phyloP scores from a whole-genome alignment of 192 early-diverging fungal species.

The Entomortierella beljakovae region DNA sequence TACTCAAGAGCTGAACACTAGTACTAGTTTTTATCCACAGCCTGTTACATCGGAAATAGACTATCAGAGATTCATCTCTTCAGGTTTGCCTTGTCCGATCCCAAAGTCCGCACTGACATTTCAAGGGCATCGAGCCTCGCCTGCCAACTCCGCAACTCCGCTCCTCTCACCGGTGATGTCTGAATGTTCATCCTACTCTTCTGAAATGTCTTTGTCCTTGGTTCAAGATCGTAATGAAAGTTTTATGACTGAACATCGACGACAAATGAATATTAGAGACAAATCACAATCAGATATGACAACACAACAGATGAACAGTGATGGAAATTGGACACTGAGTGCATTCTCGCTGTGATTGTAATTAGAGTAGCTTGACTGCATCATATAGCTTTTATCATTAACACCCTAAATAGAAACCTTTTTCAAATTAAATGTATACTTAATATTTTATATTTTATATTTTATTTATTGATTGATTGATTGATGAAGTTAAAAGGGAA shows the following conservation, averaged over 20 bases:
- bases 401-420: too few species aligned
- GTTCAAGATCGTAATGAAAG: not conserved
- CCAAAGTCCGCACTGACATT: not conserved
- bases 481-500: too few species aligned
- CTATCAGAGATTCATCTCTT: not conserved
- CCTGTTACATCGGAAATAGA: not conserved
- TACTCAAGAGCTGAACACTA: not conserved
- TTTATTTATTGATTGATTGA: conserved; percentile 1
- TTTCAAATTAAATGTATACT: too few species aligned
- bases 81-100: not conserved
- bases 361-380: too few species aligned
- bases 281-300: not conserved
- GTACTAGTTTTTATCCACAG: not conserved
- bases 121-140: not conserved
- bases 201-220: conserved; percentile 5
- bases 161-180: conserved; percentile 24
- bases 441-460: not conserved
- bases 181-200: conserved; percentile 20
- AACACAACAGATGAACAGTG: not conserved
- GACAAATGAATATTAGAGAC: too few species aligned
- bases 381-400: too few species aligned
- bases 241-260: not conserved
- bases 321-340: not conserved
- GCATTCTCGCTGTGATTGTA: too few species aligned
- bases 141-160: not conserved